Evolutionary conservation across 2,329 filamentous ascomycete genomes (phyloP).

Genomic region (Knoxdaviesia capensis): DNA sequence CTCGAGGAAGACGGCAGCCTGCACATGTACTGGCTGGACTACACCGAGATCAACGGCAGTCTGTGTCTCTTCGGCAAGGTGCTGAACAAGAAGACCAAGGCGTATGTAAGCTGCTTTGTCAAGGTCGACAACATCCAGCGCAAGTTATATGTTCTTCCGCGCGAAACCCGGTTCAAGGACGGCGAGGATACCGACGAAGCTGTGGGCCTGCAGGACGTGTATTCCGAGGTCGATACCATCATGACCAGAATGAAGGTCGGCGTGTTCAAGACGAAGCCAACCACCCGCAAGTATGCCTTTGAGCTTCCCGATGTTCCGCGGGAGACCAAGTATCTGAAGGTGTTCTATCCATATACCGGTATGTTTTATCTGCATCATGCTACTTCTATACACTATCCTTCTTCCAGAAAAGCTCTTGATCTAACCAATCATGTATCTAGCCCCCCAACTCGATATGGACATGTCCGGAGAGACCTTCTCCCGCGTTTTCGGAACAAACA

Average conservation of each 20-base stretch:
- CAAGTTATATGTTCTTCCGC: constrained; percentile 83
- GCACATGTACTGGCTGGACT: constrained; percentile 94
- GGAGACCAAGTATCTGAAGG: constrained; percentile 79
- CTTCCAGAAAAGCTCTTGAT: too few species aligned
- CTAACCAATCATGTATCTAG: too few species aligned
- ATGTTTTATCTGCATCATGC: too few species aligned
- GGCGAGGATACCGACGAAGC: constrained; percentile 56
- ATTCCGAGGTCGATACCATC: constrained; percentile 67
- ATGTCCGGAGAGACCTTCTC: constrained; percentile 75
- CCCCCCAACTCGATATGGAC: constrained; percentile 51
- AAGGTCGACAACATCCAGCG: constrained; percentile 89
- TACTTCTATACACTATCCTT: too few species aligned
- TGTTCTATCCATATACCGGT: constrained; percentile 88
- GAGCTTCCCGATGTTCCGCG: constrained; percentile 73
- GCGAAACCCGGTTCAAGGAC: constrained; percentile 34
- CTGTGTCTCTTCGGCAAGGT: constrained; percentile 94
- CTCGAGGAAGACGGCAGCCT: constrained; percentile 85
- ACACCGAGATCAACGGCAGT: constrained; percentile 77
- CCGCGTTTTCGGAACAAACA: constrained; percentile 83
- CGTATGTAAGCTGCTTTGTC: constrained; percentile 79
- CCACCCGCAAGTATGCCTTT: constrained; percentile 84
- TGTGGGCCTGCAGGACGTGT: constrained; percentile 75
- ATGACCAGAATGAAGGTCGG: constrained; percentile 75
- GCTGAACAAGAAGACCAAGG: constrained; percentile 61
- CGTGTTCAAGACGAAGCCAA: constrained; percentile 87